phyloP scores from a whole-genome alignment of 2,329 filamentous ascomycete genomes.

The Beauveria medogensis region DNA sequence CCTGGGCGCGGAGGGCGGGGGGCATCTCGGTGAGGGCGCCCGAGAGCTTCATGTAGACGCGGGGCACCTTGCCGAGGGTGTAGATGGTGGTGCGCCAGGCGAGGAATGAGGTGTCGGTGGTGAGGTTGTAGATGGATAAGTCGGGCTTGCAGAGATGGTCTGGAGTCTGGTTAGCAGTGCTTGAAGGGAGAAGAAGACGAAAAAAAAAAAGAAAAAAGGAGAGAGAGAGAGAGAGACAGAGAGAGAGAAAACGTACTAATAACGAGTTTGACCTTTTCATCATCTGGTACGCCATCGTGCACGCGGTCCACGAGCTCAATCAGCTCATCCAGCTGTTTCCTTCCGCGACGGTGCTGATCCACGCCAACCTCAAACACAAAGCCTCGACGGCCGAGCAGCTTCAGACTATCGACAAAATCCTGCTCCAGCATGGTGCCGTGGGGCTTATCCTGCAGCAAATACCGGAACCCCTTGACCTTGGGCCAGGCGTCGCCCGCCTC shows the following conservation, averaged over 20 bases:
- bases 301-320: conserved; percentile 62
- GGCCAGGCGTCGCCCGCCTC: conserved; percentile 56
- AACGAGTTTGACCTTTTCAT: conserved; percentile 57
- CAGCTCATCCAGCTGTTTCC: conserved; percentile 64
- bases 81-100: conserved; percentile 64
- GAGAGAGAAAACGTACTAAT: conserved; percentile 48
- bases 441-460: conserved; percentile 72
- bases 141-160: conserved; percentile 90
- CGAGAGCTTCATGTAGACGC: conserved; percentile 86
- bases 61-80: conserved; percentile 54
- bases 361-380: conserved; percentile 77
- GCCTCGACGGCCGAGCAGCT: conserved; percentile 53
- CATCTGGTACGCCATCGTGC: conserved; percentile 51
- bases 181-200: background rate
- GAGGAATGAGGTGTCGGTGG: conserved; percentile 49
- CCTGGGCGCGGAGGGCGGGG: conserved; percentile 38
- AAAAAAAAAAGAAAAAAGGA: background rate
- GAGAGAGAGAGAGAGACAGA: no score
- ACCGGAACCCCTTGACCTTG: conserved; percentile 71
- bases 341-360: conserved; percentile 69
- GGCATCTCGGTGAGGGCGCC: conserved; percentile 77
- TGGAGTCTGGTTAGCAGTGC: conserved; percentile 24
- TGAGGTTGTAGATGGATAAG: conserved; percentile 52
- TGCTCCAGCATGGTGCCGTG: conserved; percentile 54
- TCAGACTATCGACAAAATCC: conserved; percentile 57